These are phyloP conservation scores for Pyrenochaeta sp. DNA, from an alignment of 2,329 filamentous ascomycete genomes.

Conservation along the genomic window DNA sequence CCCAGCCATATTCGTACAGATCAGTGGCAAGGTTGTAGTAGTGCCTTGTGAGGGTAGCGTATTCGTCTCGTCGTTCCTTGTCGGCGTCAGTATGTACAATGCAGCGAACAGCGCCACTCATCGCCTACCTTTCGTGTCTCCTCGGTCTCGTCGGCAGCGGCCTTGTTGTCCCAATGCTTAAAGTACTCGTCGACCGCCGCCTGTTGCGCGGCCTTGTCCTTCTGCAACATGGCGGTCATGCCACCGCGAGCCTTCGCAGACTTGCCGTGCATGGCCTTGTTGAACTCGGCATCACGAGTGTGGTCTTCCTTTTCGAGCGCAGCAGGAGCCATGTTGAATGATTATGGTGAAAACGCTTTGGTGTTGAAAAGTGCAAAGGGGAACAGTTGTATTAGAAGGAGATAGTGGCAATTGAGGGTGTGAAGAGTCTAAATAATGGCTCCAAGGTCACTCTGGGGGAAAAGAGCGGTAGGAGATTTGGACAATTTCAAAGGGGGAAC, in stretches of 20 bases:
- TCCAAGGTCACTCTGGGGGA: constrained; percentile 20
- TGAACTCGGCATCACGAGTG: constrained; percentile 86
- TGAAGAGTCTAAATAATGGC: constrained; percentile 22
- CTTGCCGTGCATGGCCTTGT: constrained; percentile 83
- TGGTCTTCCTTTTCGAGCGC: constrained; percentile 84
- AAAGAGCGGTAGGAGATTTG: constrained; percentile 42
- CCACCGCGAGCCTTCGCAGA: constrained; percentile 76
- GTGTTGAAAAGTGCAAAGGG: constrained; percentile 2
- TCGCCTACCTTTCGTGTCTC: constrained; percentile 75
- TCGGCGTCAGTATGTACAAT: constrained; percentile 23
- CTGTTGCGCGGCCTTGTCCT: constrained; percentile 80
- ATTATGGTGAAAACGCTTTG: constrained; percentile 4
- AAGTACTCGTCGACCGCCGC: constrained; percentile 91
- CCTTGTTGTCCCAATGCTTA: constrained; percentile 94
- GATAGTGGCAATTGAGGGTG: constrained; percentile 25
- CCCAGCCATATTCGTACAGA: constrained; percentile 97
- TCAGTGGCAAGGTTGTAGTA: constrained; percentile 99
- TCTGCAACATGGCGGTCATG: constrained; percentile 83
- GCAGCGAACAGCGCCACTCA: background rate
- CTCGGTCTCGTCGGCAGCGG: constrained; percentile 79
- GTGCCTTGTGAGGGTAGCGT: constrained; percentile 91
- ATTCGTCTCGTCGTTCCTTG: constrained; percentile 84
- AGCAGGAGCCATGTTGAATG: constrained; percentile 59
- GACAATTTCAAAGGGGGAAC: constrained; percentile 21
- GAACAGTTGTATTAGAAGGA: constrained; percentile 4